These are phyloP conservation scores for Teratosphaeriaceae sp. DNA, from an alignment of 2,329 filamentous ascomycete species.

Conservation along the genomic window DNA sequence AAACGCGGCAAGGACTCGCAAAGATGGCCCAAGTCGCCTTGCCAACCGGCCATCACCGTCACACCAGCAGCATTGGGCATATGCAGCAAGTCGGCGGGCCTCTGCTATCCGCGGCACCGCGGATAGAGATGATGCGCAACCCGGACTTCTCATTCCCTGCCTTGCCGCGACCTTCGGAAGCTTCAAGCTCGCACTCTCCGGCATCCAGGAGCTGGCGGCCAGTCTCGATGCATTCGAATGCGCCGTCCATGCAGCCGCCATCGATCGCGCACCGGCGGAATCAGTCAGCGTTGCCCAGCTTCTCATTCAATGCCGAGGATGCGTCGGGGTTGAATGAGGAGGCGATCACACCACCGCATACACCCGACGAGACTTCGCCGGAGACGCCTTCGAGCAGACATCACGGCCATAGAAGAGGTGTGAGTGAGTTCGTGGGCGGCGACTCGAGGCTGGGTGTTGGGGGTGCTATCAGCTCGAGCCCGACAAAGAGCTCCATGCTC, in stretches of 20 bases:
- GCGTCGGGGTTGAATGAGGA: slow-evolving; percentile 25
- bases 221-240: slow-evolving; percentile 29
- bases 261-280: slow-evolving; percentile 29
- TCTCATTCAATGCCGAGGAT: slow-evolving; percentile 44
- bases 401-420: slow-evolving; percentile 65
- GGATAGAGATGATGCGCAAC: slow-evolving; percentile 40
- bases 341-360: slow-evolving; percentile 32
- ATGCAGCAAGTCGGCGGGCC: slow-evolving; percentile 15
- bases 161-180: slow-evolving; percentile 26
- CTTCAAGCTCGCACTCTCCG: slow-evolving; percentile 10
- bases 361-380: slow-evolving; percentile 30
- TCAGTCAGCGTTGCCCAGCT: slow-evolving; percentile 40
- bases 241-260: slow-evolving; percentile 33
- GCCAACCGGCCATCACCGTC: slow-evolving; percentile 19
- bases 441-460: slow-evolving; percentile 47
- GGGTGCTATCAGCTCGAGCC: slow-evolving; percentile 60
- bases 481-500: slow-evolving; percentile 57
- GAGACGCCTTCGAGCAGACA: slow-evolving; percentile 43
- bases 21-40: slow-evolving; percentile 24
- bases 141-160: slow-evolving; percentile 45
- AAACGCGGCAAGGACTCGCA: background rate
- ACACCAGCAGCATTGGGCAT: slow-evolving; percentile 35
- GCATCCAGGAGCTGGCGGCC: slow-evolving; percentile 18
- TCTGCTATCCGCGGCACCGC: slow-evolving; percentile 12
- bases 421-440: slow-evolving; percentile 81